Evolutionary conservation across 768 basidiomycete genomes (phyloP), one percentile per base, ranked within the genome.

Genomic region (Lactifluus rugatus): DNA sequence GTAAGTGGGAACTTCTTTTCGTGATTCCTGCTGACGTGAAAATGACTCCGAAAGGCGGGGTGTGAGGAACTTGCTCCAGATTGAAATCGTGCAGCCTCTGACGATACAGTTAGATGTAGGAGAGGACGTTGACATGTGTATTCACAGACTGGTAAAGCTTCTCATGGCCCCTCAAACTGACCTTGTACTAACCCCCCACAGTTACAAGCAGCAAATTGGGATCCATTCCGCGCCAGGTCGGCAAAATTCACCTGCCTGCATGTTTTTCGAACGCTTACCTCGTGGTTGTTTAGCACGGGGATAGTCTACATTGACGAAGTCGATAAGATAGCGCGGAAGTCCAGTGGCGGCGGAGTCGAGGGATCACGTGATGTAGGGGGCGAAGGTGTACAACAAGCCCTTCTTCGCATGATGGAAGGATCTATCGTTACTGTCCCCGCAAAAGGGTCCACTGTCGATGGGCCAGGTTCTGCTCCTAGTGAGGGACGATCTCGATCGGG

Each of bases 301-400:
- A 96, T 98, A 60, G 85, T 97, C 32, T 95, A 95, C 68, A 93
- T 98, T 48, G 95, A 98, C 66, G 95, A 98, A 73, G 76, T 93
- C 1, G 95, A 97, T 74, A 97, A 98, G 73, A 84, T 96, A 58
- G 87, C 92, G 14, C 79, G 82, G 49, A 86, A 81, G 65, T 63
- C 69, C 14, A 65, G 66, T 39, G 68, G 76, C 6, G 71, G 78
- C 45, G 85, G 86, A 5, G 74, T 76, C 28, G 88, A 89, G 63
- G 82, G 84, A 3, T 81, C 85, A 5, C 79, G 88, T 64, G 94
- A 97, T 69, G 93, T 98, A 1, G 87, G 91, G 23, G 94, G 94
- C 10, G 93, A 96, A 76, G 94, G 94, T 34, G 94, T 98, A 5
- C 94, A 98, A 66, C 93, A 97, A 70, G 85, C 90, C 19, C 77